Percentiles rank a stretch among this genome's conserved stretches.
Conservation (phyloP, 495 filamentous ascomycete species). For the Cercophora sp. region DNA sequence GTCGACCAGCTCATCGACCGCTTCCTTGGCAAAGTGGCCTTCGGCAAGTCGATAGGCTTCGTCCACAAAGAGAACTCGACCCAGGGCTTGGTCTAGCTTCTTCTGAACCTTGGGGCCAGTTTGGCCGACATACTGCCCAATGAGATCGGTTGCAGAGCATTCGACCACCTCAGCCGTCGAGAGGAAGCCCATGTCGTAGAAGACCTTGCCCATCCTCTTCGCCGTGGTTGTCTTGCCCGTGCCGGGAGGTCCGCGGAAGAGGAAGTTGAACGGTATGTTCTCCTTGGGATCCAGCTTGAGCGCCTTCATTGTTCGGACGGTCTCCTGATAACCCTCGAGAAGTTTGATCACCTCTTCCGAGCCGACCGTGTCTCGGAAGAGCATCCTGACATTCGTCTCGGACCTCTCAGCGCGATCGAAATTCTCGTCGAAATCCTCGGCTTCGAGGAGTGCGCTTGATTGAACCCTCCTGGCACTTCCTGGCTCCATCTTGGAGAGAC, state of each 20-base stretch:
- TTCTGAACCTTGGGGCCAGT: conserved; percentile 60
- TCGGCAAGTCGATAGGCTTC: conserved; percentile 61
- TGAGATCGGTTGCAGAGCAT: conserved; percentile 57
- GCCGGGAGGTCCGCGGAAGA: conserved; percentile 46
- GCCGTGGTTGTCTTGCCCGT: conserved; percentile 76
- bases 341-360: conserved; percentile 57
- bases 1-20: conserved; percentile 70
- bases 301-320: conserved; percentile 48
- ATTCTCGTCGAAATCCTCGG: conserved; percentile 65
- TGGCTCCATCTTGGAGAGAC: conserved; percentile 29
- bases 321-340: conserved; percentile 57
- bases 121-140: conserved; percentile 60
- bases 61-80: conserved; percentile 64
- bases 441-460: conserved; percentile 39
- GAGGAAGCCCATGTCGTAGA: conserved; percentile 67
- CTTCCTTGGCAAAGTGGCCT: conserved; percentile 62
- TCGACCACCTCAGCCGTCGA: conserved; percentile 52
- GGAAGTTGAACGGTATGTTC: conserved; percentile 39
- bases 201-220: conserved; percentile 66
- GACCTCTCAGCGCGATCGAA: conserved; percentile 53
- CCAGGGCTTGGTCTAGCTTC: conserved; percentile 56
- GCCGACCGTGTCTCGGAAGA: conserved; percentile 67
- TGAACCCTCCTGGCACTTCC: conserved; percentile 2
- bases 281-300: conserved; percentile 57
- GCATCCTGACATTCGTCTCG: conserved; percentile 46